Conservation (phyloP, 192 early-diverging fungal species). For the Coemansia sp. region DNA sequence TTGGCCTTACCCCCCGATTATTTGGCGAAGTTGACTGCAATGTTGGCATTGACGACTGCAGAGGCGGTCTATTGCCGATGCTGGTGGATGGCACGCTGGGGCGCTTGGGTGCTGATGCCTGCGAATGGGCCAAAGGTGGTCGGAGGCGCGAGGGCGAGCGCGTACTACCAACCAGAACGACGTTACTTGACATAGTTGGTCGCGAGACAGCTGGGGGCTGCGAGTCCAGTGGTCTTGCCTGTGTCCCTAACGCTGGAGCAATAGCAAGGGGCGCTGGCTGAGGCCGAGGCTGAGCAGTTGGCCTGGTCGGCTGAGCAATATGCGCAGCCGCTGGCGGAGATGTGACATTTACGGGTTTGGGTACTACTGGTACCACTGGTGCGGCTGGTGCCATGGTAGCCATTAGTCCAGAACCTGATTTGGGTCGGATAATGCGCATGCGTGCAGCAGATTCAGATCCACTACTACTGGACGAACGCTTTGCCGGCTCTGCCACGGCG, state of each 20-base stretch:
- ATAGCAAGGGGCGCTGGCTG: neutral
- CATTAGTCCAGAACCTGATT: neutral
- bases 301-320: neutral
- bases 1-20: neutral
- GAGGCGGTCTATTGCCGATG: neutral
- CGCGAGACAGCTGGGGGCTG: neutral
- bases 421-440: constrained; percentile 22
- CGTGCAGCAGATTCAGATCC: constrained; percentile 22
- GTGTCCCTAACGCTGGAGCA: neutral
- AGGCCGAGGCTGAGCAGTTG: neutral
- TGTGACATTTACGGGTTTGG: neutral
- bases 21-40: neutral
- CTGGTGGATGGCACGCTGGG: neutral
- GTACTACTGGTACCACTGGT: neutral
- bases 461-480: neutral
- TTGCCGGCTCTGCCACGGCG: neutral
- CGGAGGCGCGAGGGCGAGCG: neutral
- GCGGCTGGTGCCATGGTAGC: neutral
- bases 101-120: neutral
- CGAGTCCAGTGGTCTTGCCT: neutral
- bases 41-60: neutral
- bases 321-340: neutral
- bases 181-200: neutral
- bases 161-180: neutral
- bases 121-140: neutral